These are phyloP conservation scores for Hypomontagnella monticulosa DNA, from an alignment of 495 filamentous ascomycete genomes.

Conservation along the genomic window DNA sequence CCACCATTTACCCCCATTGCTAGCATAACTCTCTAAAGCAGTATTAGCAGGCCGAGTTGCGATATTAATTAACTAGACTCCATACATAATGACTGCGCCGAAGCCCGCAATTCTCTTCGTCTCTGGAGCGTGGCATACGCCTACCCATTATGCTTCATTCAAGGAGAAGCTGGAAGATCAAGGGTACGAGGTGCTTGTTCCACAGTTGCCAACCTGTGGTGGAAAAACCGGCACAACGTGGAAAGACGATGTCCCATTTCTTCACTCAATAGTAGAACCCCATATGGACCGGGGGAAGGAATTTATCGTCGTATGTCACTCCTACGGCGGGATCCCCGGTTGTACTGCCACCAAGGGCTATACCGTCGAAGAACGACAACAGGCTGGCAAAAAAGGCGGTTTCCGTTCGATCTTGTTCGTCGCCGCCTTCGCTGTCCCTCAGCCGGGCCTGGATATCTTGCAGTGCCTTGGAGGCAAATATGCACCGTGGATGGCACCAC, in stretches of 20 bases:
- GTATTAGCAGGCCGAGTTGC: no score
- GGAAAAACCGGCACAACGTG: slow-evolving; percentile 18
- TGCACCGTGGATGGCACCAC: slow-evolving; percentile 18
- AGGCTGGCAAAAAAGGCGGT: slow-evolving; percentile 45
- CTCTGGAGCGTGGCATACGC: slow-evolving; percentile 17
- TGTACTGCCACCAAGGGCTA: slow-evolving; percentile 35
- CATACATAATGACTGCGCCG: neutral
- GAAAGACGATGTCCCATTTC: slow-evolving; percentile 27
- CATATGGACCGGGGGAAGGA: slow-evolving; percentile 43
- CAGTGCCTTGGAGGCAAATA: slow-evolving; percentile 16
- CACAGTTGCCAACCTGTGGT: slow-evolving; percentile 10
- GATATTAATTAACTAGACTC: neutral
- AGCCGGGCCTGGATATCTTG: slow-evolving; percentile 9
- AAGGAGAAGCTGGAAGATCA: slow-evolving; percentile 20
- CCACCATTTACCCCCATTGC: no score
- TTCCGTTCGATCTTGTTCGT: slow-evolving; percentile 52
- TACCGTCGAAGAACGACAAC: slow-evolving; percentile 42
- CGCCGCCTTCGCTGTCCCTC: slow-evolving; percentile 17
- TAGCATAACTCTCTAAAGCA: no score
- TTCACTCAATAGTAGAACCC: slow-evolving; percentile 40
- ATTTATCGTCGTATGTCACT: slow-evolving; percentile 43
- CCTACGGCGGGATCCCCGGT: slow-evolving; percentile 41
- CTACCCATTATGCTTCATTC: slow-evolving; percentile 11
- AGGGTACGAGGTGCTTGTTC: slow-evolving; percentile 21
- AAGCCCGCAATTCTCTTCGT: slow-evolving; percentile 26